Percentiles rank a stretch among this genome's conserved stretches.
Conservation (phyloP, 768 basidiomycete species). For the Mycena alexandri region DNA sequence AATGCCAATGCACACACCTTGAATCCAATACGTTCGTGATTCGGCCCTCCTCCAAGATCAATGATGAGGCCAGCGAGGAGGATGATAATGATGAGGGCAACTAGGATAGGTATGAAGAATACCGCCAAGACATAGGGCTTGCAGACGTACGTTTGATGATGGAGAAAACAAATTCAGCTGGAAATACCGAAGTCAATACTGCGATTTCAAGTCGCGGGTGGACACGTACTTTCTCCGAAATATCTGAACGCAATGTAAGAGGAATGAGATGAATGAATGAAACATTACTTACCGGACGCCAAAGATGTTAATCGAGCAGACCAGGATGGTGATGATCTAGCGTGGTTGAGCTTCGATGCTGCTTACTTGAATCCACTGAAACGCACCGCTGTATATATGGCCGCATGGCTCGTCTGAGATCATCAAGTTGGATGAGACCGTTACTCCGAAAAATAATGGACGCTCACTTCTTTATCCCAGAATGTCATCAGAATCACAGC, state of each 20-base stretch:
- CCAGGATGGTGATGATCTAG: constrained; percentile 65
- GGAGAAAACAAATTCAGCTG: constrained; percentile 77
- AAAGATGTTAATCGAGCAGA: constrained; percentile 74
- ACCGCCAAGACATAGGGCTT: not conserved
- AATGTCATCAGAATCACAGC: constrained; percentile 77
- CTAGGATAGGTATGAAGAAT: constrained; percentile 44
- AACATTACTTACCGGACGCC: constrained; percentile 65
- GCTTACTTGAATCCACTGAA: not conserved
- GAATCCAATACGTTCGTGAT: constrained; percentile 76
- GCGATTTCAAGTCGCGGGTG: not conserved
- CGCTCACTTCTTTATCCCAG: constrained; percentile 74
- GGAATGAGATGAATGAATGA: not conserved
- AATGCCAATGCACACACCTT: constrained; percentile 56
- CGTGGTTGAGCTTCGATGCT: not conserved
- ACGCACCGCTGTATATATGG: constrained; percentile 66
- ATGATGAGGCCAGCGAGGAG: constrained; percentile 75
- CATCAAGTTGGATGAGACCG: constrained; percentile 1
- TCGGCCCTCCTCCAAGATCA: constrained; percentile 83
- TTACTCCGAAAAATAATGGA: not conserved
- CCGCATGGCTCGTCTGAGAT: constrained; percentile 60
- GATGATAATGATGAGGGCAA: constrained; percentile 71
- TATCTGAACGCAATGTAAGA: constrained; percentile 50
- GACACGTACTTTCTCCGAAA: constrained; percentile 71
- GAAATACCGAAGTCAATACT: not conserved
- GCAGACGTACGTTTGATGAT: constrained; percentile 68